Conservation (phyloP, 768 basidiomycete species). For the Scleroderma bovista region DNA sequence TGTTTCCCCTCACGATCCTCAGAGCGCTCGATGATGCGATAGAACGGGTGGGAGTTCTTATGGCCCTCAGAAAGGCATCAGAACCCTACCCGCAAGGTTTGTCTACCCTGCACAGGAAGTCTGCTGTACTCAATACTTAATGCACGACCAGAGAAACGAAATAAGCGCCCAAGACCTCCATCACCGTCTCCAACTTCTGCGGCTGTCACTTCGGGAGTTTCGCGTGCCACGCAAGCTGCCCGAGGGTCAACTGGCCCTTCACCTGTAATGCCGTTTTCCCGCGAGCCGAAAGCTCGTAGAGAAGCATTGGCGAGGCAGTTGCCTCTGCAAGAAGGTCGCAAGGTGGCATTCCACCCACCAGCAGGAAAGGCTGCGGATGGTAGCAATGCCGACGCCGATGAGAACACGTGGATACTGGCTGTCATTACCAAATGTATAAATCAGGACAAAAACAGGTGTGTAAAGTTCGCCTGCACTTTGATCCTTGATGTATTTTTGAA, state of each 20-base stretch:
- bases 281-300: constrained; percentile 63
- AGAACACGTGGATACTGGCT: constrained; percentile 72
- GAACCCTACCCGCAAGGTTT: constrained; percentile 56
- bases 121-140: constrained; percentile 2
- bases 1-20: constrained; percentile 4
- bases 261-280: constrained; percentile 44
- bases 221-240: constrained; percentile 20
- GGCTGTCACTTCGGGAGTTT: constrained; percentile 26
- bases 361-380: constrained; percentile 45
- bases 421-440: constrained; percentile 66
- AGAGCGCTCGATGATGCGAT: constrained; percentile 71
- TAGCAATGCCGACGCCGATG: constrained; percentile 46
- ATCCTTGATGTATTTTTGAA: constrained; percentile 1
- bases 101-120: neutral
- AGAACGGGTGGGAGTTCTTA: constrained; percentile 62
- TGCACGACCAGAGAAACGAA: constrained; percentile 55
- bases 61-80: constrained; percentile 68
- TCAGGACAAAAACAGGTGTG: constrained; percentile 65
- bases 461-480: neutral
- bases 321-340: constrained; percentile 67
- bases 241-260: constrained; percentile 58
- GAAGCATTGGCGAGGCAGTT: constrained; percentile 58
- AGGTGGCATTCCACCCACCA: constrained; percentile 77
- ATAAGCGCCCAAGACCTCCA: constrained; percentile 65
- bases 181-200: constrained; percentile 61